A percentile compares a stretch with the other conserved stretches of the same genome.
Conservation (phyloP, 2,329 filamentous ascomycete species). For the Aaosphaeria pasadenensis region DNA sequence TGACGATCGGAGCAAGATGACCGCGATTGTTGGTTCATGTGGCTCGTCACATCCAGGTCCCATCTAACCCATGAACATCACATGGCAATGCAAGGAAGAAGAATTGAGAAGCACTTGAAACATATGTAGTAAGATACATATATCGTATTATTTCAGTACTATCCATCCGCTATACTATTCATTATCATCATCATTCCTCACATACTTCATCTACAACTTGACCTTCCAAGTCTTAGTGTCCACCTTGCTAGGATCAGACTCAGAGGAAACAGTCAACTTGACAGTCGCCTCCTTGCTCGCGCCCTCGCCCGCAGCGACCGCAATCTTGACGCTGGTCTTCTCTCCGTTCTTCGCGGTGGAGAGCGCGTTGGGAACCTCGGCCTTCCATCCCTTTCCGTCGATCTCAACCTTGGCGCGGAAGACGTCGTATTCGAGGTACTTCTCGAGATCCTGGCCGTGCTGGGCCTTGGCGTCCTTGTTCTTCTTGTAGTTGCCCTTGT, state of each 20-base stretch:
- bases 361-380: conserved; percentile 40
- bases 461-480: conserved; percentile 9
- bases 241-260: conserved; percentile 36
- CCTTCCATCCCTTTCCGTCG: conserved; percentile 46
- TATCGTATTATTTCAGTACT: too few species aligned
- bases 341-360: conserved; percentile 44
- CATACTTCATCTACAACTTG: not conserved
- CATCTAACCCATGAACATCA: too few species aligned
- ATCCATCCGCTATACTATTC: not conserved
- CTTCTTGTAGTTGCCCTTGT: conserved; percentile 39
- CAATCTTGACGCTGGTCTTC: conserved; percentile 40
- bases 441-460: conserved; percentile 36
- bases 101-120: too few species aligned
- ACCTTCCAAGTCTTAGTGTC: conserved; percentile 6
- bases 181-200: not conserved
- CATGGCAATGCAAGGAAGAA: too few species aligned
- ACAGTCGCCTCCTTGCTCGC: conserved; percentile 39
- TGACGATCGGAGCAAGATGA: too few species aligned
- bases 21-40: too few species aligned
- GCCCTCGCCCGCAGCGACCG: conserved; percentile 32
- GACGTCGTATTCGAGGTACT: conserved; percentile 45
- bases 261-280: conserved; percentile 45
- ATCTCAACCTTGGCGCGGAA: conserved; percentile 47
- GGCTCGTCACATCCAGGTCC: too few species aligned
- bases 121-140: too few species aligned